Evolutionary conservation across 208 protist genomes (phyloP), one percentile per base, ranked within the genome.

Genomic region (Lotmaria passim): DNA sequence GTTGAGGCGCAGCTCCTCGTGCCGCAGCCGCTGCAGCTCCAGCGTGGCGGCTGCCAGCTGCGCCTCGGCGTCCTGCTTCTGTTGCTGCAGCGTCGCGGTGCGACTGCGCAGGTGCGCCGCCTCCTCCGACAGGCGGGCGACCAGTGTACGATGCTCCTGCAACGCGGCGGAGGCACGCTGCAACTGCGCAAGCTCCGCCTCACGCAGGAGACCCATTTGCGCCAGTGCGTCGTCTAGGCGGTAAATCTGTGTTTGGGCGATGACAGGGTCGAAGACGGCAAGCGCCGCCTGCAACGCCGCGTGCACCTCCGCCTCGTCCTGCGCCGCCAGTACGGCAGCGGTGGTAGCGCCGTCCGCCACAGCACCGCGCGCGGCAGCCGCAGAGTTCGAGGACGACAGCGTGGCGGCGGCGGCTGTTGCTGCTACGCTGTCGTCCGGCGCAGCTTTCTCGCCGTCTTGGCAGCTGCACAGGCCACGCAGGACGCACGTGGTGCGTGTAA

Each of bases 161-260:
- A 85, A 52, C 34, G 87, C 85, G 11, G 44, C 62, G 53, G 87
- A 81, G 38, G 80, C 48, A 19, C 69, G 28, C 36, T 68, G 70
- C 26, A 84, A 77, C 55, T 75, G 80, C 23, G 74, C 60, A 23
- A 83, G 67, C 55, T 94, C 86, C 52, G 83, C 86, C 72, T 94
- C 86, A 0, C 87, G 91, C 47, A 96, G 79, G 51, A 96, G 43
- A 14, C 77, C 65, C 34, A 93, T 17, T 51, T 94, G 89, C 14
- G 91, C 87, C 11, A 96, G 71, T n/a, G 91, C 85, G 67, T 81
- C 85, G 60, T 96, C 91, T 12, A 96, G 82, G 7, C 89, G 87
- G 36, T 91, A 78, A 46, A 96, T 87, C 44, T 93, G 86, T 11
- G 69, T 59, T 62, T 96, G 87, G 0, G 91, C 91, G 48, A 96